Conservation (phyloP, 164 flowering plant species). For the Litsea cubeba region DNA sequence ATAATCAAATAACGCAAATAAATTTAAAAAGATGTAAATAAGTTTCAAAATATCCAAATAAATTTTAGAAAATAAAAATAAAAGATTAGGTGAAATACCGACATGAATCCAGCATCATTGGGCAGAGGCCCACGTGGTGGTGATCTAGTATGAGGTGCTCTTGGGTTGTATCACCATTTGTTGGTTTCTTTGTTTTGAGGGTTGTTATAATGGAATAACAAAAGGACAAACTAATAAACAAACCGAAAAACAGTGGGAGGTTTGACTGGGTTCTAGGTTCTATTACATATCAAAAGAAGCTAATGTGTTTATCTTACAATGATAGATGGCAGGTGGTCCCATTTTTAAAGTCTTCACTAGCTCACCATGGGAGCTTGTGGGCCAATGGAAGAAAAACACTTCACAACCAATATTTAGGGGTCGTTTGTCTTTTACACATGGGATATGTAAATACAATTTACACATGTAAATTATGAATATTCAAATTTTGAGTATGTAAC, state of each 20-base stretch:
- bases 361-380: no score
- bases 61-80: no score
- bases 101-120: neutral
- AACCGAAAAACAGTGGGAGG: neutral
- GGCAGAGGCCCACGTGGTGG: neutral
- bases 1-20: no score
- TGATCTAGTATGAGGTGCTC: neutral
- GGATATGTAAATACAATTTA: no score
- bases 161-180: neutral
- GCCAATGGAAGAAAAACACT: no score
- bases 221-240: neutral
- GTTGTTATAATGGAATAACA: neutral
- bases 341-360: no score
- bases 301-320: neutral
- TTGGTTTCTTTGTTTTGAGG: neutral
- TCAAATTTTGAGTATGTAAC: no score
- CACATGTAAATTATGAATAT: no score
- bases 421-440: no score
- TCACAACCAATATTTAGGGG: no score
- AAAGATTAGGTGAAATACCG: constrained; percentile 6
- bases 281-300: neutral
- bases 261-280: neutral
- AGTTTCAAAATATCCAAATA: no score
- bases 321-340: neutral
- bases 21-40: no score